Percentiles rank a stretch among this genome's conserved stretches.
These are phyloP conservation scores for Acanthamoeba healyi DNA, from an alignment of 208 protist genomes.

Conservation along the genomic window DNA sequence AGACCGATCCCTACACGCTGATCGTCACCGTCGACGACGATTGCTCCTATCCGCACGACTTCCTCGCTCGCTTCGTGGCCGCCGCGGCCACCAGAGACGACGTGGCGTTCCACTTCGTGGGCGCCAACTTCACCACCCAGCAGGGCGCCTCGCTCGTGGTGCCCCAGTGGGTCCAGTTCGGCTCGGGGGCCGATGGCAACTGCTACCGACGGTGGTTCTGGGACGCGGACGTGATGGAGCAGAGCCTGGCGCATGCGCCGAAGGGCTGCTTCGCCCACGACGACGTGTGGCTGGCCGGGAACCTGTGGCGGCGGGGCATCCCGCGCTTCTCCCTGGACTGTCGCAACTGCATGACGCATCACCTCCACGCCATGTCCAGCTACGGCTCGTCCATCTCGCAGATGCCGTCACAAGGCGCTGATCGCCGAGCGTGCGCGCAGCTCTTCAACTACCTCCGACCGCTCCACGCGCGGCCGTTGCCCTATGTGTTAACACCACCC, in stretches of 20 bases:
- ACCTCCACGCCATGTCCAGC: no score
- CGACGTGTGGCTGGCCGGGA: neutral
- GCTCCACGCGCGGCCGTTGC: no score
- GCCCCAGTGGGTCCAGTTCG: neutral
- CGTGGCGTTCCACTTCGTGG: neutral
- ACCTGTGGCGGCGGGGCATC: neutral
- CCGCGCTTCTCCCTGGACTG: neutral
- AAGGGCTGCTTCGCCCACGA: neutral
- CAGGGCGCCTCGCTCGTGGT: neutral
- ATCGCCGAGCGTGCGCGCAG: no score
- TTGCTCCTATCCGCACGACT: neutral
- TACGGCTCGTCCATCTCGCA: no score
- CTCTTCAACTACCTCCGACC: no score
- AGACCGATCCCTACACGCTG: neutral
- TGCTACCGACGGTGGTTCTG: neutral
- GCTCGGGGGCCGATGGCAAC: neutral
- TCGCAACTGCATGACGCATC: neutral
- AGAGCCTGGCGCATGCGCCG: neutral
- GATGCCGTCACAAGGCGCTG: no score
- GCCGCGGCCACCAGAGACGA: neutral
- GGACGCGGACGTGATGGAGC: neutral
- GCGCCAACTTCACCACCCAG: neutral
- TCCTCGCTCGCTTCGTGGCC: neutral
- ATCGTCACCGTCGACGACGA: constrained; percentile 9
- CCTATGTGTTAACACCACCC: no score